These are phyloP conservation scores for Pleurotus tuber-regium DNA, from an alignment of 768 basidiomycete genomes.

Conservation along the genomic window DNA sequence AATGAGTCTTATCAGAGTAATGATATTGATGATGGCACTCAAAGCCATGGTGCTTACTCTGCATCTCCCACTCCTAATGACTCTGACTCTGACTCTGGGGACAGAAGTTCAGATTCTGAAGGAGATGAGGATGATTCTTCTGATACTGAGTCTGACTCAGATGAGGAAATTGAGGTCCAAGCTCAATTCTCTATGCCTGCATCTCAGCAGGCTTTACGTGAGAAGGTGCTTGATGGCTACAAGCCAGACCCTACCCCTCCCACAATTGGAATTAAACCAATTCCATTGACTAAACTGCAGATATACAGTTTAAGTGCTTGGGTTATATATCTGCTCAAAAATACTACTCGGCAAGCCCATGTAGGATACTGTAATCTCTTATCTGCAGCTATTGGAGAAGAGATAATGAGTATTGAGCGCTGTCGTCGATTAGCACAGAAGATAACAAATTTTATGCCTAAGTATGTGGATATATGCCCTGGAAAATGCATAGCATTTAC, in stretches of 20 bases:
- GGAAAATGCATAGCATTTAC: slow-evolving; percentile 25
- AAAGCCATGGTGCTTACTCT: background rate
- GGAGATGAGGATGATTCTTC: background rate
- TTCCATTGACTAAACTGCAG: slow-evolving; percentile 12
- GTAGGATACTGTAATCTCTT: slow-evolving; percentile 17
- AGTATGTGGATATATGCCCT: slow-evolving; percentile 22
- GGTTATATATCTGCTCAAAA: slow-evolving; percentile 18
- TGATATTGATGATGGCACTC: background rate
- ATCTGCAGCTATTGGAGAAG: slow-evolving; percentile 13
- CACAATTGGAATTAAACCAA: background rate
- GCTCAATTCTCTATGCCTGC: background rate
- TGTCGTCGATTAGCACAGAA: slow-evolving; percentile 15
- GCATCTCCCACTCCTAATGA: background rate
- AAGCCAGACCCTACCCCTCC: background rate
- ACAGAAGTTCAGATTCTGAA: background rate
- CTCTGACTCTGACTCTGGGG: background rate
- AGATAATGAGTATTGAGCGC: slow-evolving; percentile 18
- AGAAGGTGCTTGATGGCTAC: slow-evolving; percentile 5
- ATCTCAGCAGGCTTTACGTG: background rate
- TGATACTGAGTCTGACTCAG: background rate
- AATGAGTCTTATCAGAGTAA: background rate
- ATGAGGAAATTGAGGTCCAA: background rate
- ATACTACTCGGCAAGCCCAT: slow-evolving; percentile 23
- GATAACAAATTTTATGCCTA: slow-evolving; percentile 18
- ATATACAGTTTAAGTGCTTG: slow-evolving; percentile 17